A percentile compares a stretch with the other conserved stretches of the same genome.
phyloP scores from a whole-genome alignment of 169 alveolate genomes.

The Babesia ovata region DNA sequence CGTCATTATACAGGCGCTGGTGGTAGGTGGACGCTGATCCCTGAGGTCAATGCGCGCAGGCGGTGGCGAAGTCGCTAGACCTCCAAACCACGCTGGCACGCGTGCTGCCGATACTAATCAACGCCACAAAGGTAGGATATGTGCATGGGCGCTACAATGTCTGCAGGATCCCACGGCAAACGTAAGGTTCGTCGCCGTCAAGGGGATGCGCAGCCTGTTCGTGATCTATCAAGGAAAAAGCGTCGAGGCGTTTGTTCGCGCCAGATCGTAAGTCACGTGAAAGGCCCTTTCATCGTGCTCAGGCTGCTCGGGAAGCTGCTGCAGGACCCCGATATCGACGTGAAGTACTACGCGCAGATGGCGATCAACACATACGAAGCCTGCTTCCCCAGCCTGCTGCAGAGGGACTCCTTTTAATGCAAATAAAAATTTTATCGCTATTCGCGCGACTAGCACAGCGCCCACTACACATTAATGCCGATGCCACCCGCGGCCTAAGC shows the following conservation, averaged over 20 bases:
- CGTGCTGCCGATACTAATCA: conserved; percentile 50
- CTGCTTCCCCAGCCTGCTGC: conserved; percentile 37
- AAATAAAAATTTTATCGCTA: not conserved
- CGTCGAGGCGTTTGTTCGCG: conserved; percentile 53
- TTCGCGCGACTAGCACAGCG: not conserved
- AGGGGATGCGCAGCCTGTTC: conserved; percentile 58
- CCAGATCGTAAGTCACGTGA: conserved; percentile 17
- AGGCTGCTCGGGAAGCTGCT: conserved; percentile 54
- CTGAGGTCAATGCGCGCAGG: conserved; percentile 19
- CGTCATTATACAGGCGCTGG: conserved; percentile 57
- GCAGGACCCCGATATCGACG: conserved; percentile 67
- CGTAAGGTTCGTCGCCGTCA: conserved; percentile 60
- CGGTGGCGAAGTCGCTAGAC: conserved; percentile 66
- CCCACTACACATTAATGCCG: not conserved
- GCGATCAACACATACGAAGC: conserved; percentile 59
- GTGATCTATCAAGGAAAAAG: conserved; percentile 50
- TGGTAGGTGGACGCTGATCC: conserved; percentile 24
- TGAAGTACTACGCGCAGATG: conserved; percentile 54
- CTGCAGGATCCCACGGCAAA: conserved; percentile 52
- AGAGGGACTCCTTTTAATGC: conserved; percentile 14
- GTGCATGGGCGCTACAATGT: not conserved
- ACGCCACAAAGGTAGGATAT: conserved; percentile 33
- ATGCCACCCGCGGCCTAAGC: not conserved
- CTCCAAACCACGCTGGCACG: conserved; percentile 46
- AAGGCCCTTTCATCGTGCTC: not conserved